Conservation (phyloP, 1,139 yeast species). For the Meyerozyma guilliermondii region DNA sequence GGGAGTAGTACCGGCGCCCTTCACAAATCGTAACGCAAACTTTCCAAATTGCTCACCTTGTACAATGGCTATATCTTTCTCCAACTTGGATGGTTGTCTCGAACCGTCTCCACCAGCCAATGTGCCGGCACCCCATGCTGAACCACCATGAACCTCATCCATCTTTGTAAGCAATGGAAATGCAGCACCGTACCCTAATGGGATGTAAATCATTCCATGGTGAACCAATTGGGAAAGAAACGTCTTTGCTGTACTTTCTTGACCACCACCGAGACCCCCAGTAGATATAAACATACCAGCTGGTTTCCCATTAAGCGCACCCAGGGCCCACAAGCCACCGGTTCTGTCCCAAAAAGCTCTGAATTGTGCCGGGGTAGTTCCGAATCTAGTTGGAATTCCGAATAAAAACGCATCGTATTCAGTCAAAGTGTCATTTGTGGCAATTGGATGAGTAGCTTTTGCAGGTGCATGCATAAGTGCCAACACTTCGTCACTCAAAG, state of each 20-base stretch:
- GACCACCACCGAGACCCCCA: conserved; percentile 83
- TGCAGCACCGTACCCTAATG: conserved; percentile 69
- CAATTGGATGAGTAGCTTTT: conserved; percentile 65
- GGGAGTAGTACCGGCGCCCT: background rate
- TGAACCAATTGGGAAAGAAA: conserved; percentile 65
- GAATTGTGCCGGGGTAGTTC: conserved; percentile 78
- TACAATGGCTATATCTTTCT: conserved; percentile 53
- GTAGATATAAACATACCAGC: conserved; percentile 77
- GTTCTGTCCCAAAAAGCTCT: conserved; percentile 78
- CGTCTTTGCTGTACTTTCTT: conserved; percentile 65
- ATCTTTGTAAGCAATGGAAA: conserved; percentile 56
- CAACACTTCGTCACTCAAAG: conserved; percentile 62
- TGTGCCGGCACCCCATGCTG: conserved; percentile 89
- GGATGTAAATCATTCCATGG: conserved; percentile 76
- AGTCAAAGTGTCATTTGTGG: conserved; percentile 52
- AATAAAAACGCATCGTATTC: conserved; percentile 72
- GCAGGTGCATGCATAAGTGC: conserved; percentile 58
- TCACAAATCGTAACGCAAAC: conserved; percentile 24
- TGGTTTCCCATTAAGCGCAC: conserved; percentile 69
- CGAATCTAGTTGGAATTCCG: conserved; percentile 82
- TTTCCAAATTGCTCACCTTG: conserved; percentile 66
- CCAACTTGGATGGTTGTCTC: conserved; percentile 63
- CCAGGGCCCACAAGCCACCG: conserved; percentile 78
- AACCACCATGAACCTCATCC: conserved; percentile 73
- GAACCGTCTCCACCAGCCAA: conserved; percentile 78